Evolutionary conservation across 1,139 yeast species (phyloP).

Genomic region (Yamadazyma songkhlaensis): DNA sequence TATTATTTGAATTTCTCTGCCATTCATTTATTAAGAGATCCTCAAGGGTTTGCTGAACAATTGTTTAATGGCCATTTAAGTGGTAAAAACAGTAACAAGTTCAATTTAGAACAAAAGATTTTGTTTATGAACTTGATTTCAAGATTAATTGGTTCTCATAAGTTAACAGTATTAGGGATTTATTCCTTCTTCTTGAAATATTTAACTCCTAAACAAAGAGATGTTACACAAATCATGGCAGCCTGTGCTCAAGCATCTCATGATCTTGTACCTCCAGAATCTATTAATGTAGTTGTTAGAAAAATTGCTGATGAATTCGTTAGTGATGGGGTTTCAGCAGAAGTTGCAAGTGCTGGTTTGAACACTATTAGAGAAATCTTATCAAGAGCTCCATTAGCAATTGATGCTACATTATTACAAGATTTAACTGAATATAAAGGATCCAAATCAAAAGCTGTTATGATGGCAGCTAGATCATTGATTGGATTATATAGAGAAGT

Average conservation of each 20-base stretch:
- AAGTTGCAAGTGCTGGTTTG: slow-evolving; percentile 96
- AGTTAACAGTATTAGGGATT: slow-evolving; percentile 82
- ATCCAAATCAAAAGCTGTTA: slow-evolving; percentile 89
- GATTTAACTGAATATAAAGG: slow-evolving; percentile 90
- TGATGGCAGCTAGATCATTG: slow-evolving; percentile 92
- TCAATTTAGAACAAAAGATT: slow-evolving; percentile 85
- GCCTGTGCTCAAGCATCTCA: slow-evolving; percentile 96
- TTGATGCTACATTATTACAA: slow-evolving; percentile 80
- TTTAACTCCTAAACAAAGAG: slow-evolving; percentile 88
- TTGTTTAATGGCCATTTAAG: slow-evolving; percentile 71
- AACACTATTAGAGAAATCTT: slow-evolving; percentile 92
- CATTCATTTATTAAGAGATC: slow-evolving; percentile 88
- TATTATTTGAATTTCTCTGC: slow-evolving; percentile 90
- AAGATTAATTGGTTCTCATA: slow-evolving; percentile 89
- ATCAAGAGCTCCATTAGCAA: slow-evolving; percentile 90
- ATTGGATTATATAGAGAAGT: slow-evolving; percentile 84
- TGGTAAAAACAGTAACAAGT: slow-evolving; percentile 61
- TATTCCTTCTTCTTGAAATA: slow-evolving; percentile 87
- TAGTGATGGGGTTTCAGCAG: slow-evolving; percentile 96
- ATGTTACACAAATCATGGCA: slow-evolving; percentile 95
- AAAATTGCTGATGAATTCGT: slow-evolving; percentile 97
- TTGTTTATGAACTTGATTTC: slow-evolving; percentile 83
- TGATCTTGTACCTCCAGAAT: slow-evolving; percentile 95
- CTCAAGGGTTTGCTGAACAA: slow-evolving; percentile 94
- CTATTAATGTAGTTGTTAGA: slow-evolving; percentile 71